Evolutionary conservation across 805 yeast genomes (phyloP), one percentile per base, ranked within the genome.

Genomic region (Aciculoconidium aculeatum): DNA sequence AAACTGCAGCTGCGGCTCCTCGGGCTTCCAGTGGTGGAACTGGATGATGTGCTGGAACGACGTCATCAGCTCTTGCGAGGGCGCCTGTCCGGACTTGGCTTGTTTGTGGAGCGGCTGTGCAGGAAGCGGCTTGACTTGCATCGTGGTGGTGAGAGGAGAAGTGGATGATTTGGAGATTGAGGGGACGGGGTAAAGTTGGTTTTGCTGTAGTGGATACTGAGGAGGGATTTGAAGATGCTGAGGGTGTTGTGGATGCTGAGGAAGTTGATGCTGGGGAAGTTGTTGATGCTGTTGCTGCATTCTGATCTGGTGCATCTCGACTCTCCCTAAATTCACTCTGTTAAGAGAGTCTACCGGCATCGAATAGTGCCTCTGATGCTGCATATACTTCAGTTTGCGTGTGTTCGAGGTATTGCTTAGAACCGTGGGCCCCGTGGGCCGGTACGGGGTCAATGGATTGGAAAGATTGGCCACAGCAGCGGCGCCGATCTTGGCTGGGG

Each of bases 401-500:
- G 30, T 34, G 22, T 20, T 31, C 31, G 17, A 22, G 13, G 31
- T 21, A 27, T 27, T 26, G 5, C 27, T 19, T 16, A 28, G 6
- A 12, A 23, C 13, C 7, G 39, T 36, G 12, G 37, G 23, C 22
- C 44, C 30, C 27, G 26, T 21, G 33, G 45, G 15, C 35, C 54
- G 44, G 40, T 55, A 55, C 1, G 49, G 67, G 1, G 61, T 51
- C 7, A 57, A 44, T 9, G 67, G 69, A 11, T 54, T 48, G 5
- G 63, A 52, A 21, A 61, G 38, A 39, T 48, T 55, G 12, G 84
- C 80, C 1, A 80, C 82, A 1, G 86, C 85, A 13, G 68, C 71
- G 1, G 86, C 86, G 1, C 88, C 88, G 7, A 78, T 66, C 41
- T 75, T 76, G 1, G 85, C 81, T 0, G 87, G 87, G 2, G 84